Evolutionary conservation across 208 protist genomes (phyloP).

Genomic region (Kentomonas sorsogonicus): DNA sequence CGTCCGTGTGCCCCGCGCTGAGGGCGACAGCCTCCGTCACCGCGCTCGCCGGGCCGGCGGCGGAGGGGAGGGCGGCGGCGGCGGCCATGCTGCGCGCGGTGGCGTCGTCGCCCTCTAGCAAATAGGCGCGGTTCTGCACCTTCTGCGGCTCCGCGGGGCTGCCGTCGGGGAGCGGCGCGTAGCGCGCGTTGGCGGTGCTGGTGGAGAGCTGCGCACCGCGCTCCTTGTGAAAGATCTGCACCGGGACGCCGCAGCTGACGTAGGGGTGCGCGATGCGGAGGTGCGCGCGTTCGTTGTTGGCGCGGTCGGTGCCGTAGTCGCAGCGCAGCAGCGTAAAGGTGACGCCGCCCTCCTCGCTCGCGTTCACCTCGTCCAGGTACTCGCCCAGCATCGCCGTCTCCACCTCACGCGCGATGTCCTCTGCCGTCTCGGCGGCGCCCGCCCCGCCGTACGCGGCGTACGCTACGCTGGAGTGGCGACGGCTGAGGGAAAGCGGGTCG

Average conservation of each 20-base stretch:
- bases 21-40: too few relatives aligned
- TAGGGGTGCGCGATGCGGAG: constrained; percentile 44
- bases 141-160: constrained; percentile 5
- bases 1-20: too few relatives aligned
- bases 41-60: too few relatives aligned
- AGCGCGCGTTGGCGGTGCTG: constrained; percentile 36
- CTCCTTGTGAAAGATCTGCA: constrained; percentile 61
- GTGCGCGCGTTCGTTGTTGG: constrained; percentile 43
- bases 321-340: constrained; percentile 62
- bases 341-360: constrained; percentile 57
- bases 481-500: neutral
- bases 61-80: too few relatives aligned
- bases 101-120: neutral
- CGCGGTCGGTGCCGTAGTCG: constrained; percentile 49
- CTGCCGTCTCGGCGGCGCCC: constrained; percentile 3
- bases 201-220: constrained; percentile 55
- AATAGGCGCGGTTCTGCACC: constrained; percentile 12
- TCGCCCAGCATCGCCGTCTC: constrained; percentile 22
- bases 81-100: neutral
- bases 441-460: too few relatives aligned
- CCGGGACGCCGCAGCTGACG: constrained; percentile 40
- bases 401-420: constrained; percentile 2
- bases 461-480: too few relatives aligned
- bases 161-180: neutral
- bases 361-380: constrained; percentile 69